Evolutionary conservation across 176 grass and related monocot species (phyloP).

Genomic region (Aechmea fasciata): DNA sequence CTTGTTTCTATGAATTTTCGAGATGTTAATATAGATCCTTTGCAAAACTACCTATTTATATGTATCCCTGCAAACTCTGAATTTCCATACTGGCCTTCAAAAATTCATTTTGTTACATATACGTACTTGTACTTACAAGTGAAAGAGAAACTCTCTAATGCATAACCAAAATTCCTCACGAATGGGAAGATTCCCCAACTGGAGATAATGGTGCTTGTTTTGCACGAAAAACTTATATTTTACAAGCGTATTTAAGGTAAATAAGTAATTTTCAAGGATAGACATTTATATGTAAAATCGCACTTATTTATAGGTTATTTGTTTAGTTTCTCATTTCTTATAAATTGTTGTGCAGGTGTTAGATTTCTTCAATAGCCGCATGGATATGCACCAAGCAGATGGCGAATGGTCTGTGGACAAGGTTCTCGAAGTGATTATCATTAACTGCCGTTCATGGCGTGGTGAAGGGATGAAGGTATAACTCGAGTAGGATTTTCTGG

Average conservation of each 20-base stretch:
- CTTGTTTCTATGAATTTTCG: not conserved
- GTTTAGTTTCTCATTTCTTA: constrained; percentile 13
- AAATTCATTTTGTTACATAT: too few relatives aligned
- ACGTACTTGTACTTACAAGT: too few relatives aligned
- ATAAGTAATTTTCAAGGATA: too few relatives aligned
- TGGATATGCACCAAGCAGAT: constrained; percentile 86
- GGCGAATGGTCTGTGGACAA: constrained; percentile 96
- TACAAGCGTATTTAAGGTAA: too few relatives aligned
- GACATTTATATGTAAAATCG: too few relatives aligned
- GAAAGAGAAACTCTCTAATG: too few relatives aligned
- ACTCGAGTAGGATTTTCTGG: not conserved
- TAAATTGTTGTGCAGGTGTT: constrained; percentile 48
- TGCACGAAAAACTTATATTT: too few relatives aligned
- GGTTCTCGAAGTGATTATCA: constrained; percentile 90
- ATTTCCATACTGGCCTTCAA: not conserved
- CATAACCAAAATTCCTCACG: too few relatives aligned
- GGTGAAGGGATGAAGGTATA: constrained; percentile 95
- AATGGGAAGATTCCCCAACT: too few relatives aligned
- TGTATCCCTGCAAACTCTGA: not conserved
- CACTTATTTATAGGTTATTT: not conserved
- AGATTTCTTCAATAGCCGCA: constrained; percentile 97
- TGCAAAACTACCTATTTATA: too few relatives aligned
- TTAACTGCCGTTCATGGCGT: constrained; percentile 84
- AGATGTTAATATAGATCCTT: too few relatives aligned
- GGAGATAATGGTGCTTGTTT: too few relatives aligned